These are phyloP conservation scores for Sugiyamaella xylanicola DNA, from an alignment of 1,139 yeast species.

Conservation along the genomic window DNA sequence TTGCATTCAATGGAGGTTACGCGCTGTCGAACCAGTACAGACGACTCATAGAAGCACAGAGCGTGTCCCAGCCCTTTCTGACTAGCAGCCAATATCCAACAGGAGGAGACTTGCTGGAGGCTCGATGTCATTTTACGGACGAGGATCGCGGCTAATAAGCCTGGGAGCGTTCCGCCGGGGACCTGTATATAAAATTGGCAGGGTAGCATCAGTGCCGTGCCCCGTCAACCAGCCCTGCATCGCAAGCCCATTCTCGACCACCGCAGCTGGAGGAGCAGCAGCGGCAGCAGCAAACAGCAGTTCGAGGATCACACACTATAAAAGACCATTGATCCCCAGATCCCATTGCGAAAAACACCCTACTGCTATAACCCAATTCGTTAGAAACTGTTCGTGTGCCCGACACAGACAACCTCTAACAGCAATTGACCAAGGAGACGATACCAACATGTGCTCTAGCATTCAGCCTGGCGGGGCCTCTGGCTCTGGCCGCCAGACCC, in stretches of 20 bases:
- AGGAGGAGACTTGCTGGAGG: too few relatives aligned
- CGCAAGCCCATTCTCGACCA: not conserved
- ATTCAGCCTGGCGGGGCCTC: constrained; percentile 1
- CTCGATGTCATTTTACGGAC: not conserved
- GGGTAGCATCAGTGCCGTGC: not conserved
- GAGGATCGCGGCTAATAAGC: not conserved
- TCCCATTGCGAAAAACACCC: not conserved
- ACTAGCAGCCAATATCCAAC: not conserved
- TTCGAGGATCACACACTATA: not conserved
- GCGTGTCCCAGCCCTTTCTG: too few relatives aligned
- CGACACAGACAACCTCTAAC: constrained; percentile 7
- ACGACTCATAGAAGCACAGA: too few relatives aligned
- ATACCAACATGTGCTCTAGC: constrained; percentile 7
- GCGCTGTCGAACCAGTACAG: too few relatives aligned
- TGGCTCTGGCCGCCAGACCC: constrained; percentile 52
- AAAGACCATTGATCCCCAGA: constrained; percentile 6
- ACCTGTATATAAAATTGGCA: not conserved
- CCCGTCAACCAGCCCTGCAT: not conserved
- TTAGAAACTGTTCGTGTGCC: constrained; percentile 10
- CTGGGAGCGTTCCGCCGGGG: not conserved
- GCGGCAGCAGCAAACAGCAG: not conserved
- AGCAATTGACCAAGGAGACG: constrained; percentile 5
- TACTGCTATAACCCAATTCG: not conserved
- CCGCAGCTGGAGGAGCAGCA: not conserved
- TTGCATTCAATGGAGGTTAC: too few relatives aligned